Evolutionary conservation across 306 rosid species (phyloP), one percentile per base, ranked within the genome.

Genomic region (Dalbergia oliveri): DNA sequence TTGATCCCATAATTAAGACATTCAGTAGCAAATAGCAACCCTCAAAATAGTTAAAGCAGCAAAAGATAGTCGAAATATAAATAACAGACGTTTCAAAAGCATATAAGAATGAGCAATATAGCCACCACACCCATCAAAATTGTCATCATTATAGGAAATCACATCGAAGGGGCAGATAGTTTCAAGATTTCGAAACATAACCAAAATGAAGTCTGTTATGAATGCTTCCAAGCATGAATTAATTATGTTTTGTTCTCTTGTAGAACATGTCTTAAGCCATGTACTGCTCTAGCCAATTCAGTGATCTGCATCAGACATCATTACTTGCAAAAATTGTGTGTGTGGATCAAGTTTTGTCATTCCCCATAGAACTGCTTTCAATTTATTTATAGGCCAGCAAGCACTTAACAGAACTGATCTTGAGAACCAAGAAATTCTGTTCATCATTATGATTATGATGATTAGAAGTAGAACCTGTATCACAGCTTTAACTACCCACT

Each of bases 391-490:
- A 69, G 73, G 82, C 81, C 92, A 69, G 84, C 82, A 84, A 83
- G 85, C 78, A 76, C 71, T 75, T 86, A 85, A 76, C 60, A 82
- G 49, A 87, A 84, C 86, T 73, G 88, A 65, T 89, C 87, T 79
- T 79, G 91, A 82, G 82, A 79, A 80, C 86, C 91, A 87, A 86
- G 82, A 67, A 82, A 79, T 83, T 91, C 91, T 72, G 90, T 90
- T 90, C 90, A 80, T 80, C n/a, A 79, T 79, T 91, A 88, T 90
- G 87, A 88, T 90, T 94, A 86, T 81, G 84, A 83, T 81, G 90
- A 81, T 90, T 90, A 92, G 84, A 87, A 77, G 81, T 85, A 82
- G 77, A 77, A 91, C 97, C 95, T 91, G 95, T 91, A 92, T 73
- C 92, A 94, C 84, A 94, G 82, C 91, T 94, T 88, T 90, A 72